A percentile compares a stretch with the other conserved stretches of the same genome.
Evolutionary conservation across 2,329 filamentous ascomycete genomes (phyloP).

Genomic region (Monosporascus sp.): DNA sequence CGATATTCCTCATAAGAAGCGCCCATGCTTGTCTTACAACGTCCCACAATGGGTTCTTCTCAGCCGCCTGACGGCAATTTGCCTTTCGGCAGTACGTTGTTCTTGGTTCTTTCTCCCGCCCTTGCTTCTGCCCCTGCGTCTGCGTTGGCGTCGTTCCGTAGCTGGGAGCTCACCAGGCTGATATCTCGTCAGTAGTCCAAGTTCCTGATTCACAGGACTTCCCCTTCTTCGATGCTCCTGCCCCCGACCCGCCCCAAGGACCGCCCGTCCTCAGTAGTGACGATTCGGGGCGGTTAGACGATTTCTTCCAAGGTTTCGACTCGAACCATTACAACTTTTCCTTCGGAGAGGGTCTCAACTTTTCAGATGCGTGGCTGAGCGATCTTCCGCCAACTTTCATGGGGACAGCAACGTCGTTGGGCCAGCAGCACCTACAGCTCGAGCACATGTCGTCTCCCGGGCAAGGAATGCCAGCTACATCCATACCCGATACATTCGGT

Average conservation of each 20-base stretch:
- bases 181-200: constrained; percentile 13
- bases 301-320: constrained; percentile 52
- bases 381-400: constrained; percentile 61
- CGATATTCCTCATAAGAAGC: constrained; percentile 22
- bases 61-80: constrained; percentile 50
- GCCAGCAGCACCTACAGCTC: constrained; percentile 39
- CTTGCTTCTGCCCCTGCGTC: constrained; percentile 9
- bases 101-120: constrained; percentile 3
- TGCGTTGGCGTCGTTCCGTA: background rate
- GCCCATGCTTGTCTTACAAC: constrained; percentile 54
- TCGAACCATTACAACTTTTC: constrained; percentile 45
- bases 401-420: constrained; percentile 59
- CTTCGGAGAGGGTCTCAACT: constrained; percentile 47
- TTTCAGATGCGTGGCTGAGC: constrained; percentile 45
- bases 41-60: constrained; percentile 55
- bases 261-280: constrained; percentile 59
- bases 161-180: constrained; percentile 4
- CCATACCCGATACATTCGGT: constrained; percentile 22
- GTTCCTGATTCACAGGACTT: constrained; percentile 9
- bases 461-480: constrained; percentile 18
- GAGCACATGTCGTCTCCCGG: constrained; percentile 20
- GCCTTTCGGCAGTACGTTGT: constrained; percentile 63
- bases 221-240: constrained; percentile 49
- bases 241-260: constrained; percentile 60
- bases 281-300: constrained; percentile 53